Evolutionary conservation across 2,329 filamentous ascomycete genomes (phyloP), one percentile per base, ranked within the genome.

Genomic region (Pseudogymnoascus sp.): DNA sequence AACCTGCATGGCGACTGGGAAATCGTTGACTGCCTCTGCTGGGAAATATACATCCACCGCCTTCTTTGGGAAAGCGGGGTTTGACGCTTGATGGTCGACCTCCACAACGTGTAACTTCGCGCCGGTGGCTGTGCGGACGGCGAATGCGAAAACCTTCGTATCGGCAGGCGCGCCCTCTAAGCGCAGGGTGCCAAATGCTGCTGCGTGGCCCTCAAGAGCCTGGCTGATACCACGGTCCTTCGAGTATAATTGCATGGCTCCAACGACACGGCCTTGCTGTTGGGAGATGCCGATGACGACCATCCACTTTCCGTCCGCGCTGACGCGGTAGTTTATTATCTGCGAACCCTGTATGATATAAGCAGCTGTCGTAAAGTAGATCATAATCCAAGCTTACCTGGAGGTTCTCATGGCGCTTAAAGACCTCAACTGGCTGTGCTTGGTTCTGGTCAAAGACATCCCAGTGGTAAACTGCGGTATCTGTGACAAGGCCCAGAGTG

Each of bases 321-420:
- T 97, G 70, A 96, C 90, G 69, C 93, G 91, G 80, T 99, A 99
- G 81, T 97, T 99, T 85, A 99, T 99, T 77, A 99, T 99, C 85
- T 99, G 95, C 78, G 91, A 96, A 68, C 89, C 89, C 91, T 96
- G 71, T 11, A n/a, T 67, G 64, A 72, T 70, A 38, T 66, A 35
- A 72, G 67, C 41, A 61, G 6, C 38, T 18, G 60, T 40, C 31
- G 35, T 41, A 16, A 6, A 52, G 25, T 28, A 60, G 59, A 45
- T 37, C 9, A 16, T 21, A 60, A 43, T 38, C 9, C 18, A n/a
- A 43, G 81, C 89, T 69, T 82, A 95, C 91, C 70, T 83, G 85
- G 63, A 99, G 85, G 74, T 96, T 97, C 69, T 88, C 83, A 73
- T 97, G 95, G 72, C 95, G 89, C 75, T 97, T 93, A 75, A 97